These are phyloP conservation scores for Eragrostis nindensis DNA, from an alignment of 176 grass and related monocot species.

Conservation along the genomic window DNA sequence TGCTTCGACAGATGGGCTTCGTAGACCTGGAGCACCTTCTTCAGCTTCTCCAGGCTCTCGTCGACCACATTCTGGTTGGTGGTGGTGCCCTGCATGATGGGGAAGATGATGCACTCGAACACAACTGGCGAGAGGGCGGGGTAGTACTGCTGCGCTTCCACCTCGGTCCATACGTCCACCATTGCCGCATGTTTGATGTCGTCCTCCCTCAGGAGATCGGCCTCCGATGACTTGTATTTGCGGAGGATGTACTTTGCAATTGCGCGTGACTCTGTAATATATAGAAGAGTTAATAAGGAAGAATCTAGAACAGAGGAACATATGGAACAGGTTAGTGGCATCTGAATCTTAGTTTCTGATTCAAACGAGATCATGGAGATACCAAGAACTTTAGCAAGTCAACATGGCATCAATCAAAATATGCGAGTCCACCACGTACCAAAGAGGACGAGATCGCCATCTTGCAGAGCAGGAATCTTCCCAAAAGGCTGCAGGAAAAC, in stretches of 20 bases:
- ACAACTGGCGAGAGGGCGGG: neutral
- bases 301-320: no score
- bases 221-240: constrained; percentile 7
- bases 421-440: no score
- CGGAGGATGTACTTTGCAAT: constrained; percentile 10
- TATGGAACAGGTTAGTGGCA: no score
- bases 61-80: constrained; percentile 16
- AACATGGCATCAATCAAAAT: no score
- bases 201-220: constrained; percentile 3
- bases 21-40: constrained; percentile 28
- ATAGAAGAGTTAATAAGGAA: no score
- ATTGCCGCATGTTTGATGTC: constrained; percentile 4
- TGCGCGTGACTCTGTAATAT: constrained; percentile 36
- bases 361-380: no score
- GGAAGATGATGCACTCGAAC: constrained; percentile 6
- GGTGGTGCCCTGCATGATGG: neutral
- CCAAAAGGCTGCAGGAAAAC: constrained; percentile 44
- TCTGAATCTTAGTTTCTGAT: no score
- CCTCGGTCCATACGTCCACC: constrained; percentile 37
- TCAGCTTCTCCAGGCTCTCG: constrained; percentile 19
- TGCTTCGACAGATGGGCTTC: constrained; percentile 11
- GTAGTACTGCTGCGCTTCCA: constrained; percentile 30
- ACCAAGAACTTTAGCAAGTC: neutral
- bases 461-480: constrained; percentile 45
- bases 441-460: constrained; percentile 40